Percentiles rank a stretch among this genome's conserved stretches.
Conservation (phyloP, 352 stramenopile species). For the Phytopythium aichiense region DNA sequence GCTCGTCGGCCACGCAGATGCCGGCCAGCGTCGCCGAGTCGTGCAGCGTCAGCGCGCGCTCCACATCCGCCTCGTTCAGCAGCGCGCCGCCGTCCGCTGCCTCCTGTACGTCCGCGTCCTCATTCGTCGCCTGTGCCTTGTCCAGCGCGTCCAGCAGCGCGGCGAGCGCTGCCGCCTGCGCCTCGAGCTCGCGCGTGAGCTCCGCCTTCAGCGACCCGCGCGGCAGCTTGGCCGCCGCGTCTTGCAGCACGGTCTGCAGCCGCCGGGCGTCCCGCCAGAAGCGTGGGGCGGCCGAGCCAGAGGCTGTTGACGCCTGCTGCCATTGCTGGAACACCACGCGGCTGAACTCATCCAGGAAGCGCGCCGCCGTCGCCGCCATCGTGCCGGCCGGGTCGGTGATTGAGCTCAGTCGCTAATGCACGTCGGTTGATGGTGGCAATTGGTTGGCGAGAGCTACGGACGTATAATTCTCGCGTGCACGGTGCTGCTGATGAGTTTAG, state of each 20-base stretch:
- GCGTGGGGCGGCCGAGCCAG: slow-evolving; percentile 9
- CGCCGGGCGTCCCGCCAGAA: slow-evolving; percentile 49
- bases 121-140: slow-evolving; percentile 10
- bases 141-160: slow-evolving; percentile 31
- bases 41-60: slow-evolving; percentile 39
- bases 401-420: not conserved
- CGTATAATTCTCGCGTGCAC: not conserved
- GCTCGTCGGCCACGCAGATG: slow-evolving; percentile 5
- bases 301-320: slow-evolving; percentile 20
- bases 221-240: slow-evolving; percentile 58
- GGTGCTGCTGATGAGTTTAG: not conserved
- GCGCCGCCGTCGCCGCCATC: slow-evolving; percentile 42
- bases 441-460: slow-evolving; percentile 2
- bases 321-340: slow-evolving; percentile 55
- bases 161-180: slow-evolving; percentile 22
- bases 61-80: slow-evolving; percentile 52
- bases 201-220: slow-evolving; percentile 38
- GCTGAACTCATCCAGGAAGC: slow-evolving; percentile 58
- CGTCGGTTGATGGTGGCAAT: not conserved
- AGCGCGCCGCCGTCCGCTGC: slow-evolving; percentile 10
- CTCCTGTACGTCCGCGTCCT: not conserved
- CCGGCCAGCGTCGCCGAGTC: slow-evolving; percentile 3
- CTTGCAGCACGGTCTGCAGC: slow-evolving; percentile 42
- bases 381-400: not conserved
- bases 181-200: slow-evolving; percentile 32